Base-by-base conservation (phyloP, 768 basidiomycete genomes). In the Piloderma croceum region DNA sequence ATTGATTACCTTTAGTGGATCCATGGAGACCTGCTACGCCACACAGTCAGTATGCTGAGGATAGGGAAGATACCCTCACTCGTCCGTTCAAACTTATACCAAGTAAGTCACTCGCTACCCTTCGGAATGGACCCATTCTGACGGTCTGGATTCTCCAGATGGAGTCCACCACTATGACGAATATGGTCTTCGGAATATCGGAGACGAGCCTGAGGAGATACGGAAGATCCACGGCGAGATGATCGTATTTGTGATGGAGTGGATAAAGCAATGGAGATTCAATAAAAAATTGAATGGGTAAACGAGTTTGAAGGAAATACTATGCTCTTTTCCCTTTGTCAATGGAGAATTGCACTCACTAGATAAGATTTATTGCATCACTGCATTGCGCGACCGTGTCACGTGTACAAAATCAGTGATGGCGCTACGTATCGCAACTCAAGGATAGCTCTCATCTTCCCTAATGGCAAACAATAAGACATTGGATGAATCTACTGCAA, bases 1-100 rank as follows among this genome's bases (percentile, higher is more conserved):
- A 23, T 19, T 22, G 21, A 45, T 31, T n/a, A 19, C 19, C 21
- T 13, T 15, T 38, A 88, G 87, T 85, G 23, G 91, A 94, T 62
- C 90, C 91, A 12, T 96, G 91, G 91, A 74, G 83, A 42, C 89
- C 90, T 0, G 79, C 78, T 50, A 90, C 87, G 7, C 87, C 88
- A 0, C 89, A 89, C 56, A 86, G 85, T 47, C 68, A 74, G 36
- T 76, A 86, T 36, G 90, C 90, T 3, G 53, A 63, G 5, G 69
- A 77, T 34, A 70, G 91, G 13, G 58, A 69, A 31, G 89, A 91
- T 59, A 90, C 89, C 1, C 61, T 81, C 12, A 53, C 79, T 24
- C 69, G 73, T 27, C 93, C 93, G 1, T 90, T 90, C 64, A 91
- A 92, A 58, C 53, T 93, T 31, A 96, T 96, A 43, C 82, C 83